Base-by-base conservation (phyloP, 306 rosid genomes). In the Senna tora region DNA sequence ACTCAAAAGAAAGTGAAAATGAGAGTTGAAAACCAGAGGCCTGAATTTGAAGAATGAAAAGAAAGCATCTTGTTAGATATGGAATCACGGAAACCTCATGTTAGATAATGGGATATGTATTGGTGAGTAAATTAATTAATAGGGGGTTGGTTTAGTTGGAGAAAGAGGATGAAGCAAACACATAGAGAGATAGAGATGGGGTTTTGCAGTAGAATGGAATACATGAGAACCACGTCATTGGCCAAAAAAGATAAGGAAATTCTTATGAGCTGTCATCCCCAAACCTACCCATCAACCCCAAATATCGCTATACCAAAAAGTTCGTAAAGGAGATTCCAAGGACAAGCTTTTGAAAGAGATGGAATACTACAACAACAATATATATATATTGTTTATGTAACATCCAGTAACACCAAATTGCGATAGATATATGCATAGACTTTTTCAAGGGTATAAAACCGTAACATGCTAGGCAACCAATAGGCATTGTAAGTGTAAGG, bases 291-390 rank as follows among this genome's bases (percentile, higher is more conserved):
- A 38, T 65, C 61, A 45, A 70, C 21, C 9, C 50, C 72, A 25
- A 25, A 25, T 1, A 53, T 71, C 54, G 36, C 45, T 64, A 25
- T 36, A 28, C 71, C 63, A 20, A 49, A 42, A 6, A 21, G 54
- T 22, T 17, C 30, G 56, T 52, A 5, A 20, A 69, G 39, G 57
- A 4, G 11, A 65, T 43, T 71, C 70, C 58, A 52, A 43, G 63
- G 47, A 61, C 71, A 69, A 70, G 22, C 52, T 70, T 63, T 69
- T 32, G 67, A 77, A 70, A 62, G 81, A 63, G 81, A 77, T 43
- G 34, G 45, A 62, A 30, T 39, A 32, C 60, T 9, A 30, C 53
- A 13, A 12, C 60, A 9, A 77, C n/a, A n/a, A n/a, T n/a, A n/a
- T n/a, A n/a, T n/a, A n/a, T n/a, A n/a, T n/a, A n/a, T n/a, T 51